These are phyloP conservation scores for Arthroderma sp. DNA, from an alignment of 2,329 filamentous ascomycete genomes.

Conservation along the genomic window DNA sequence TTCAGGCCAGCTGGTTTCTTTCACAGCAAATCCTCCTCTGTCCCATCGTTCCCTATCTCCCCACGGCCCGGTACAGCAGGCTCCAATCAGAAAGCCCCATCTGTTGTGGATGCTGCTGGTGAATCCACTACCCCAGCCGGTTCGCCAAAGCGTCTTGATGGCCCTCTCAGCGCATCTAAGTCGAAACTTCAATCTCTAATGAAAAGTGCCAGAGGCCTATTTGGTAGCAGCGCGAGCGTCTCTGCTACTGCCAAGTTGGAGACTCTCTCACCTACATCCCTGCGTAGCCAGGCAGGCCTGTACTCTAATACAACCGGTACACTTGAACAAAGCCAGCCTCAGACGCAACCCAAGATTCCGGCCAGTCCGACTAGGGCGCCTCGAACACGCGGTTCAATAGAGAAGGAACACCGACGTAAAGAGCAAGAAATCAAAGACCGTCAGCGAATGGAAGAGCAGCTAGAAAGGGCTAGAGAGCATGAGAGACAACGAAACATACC, in stretches of 20 bases:
- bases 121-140: constrained; percentile 46
- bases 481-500: constrained; percentile 26
- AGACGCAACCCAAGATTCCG: constrained; percentile 9
- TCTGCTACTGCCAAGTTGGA: constrained; percentile 50
- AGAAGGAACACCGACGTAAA: constrained; percentile 37
- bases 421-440: constrained; percentile 17
- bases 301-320: constrained; percentile 19
- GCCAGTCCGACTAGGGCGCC: constrained; percentile 28
- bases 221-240: constrained; percentile 58
- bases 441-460: constrained; percentile 25
- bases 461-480: constrained; percentile 24
- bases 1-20: constrained; percentile 25
- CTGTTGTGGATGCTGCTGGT: constrained; percentile 46
- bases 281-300: constrained; percentile 21
- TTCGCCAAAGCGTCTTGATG: constrained; percentile 53
- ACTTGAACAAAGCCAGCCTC: constrained; percentile 9
- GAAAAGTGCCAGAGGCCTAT: constrained; percentile 72
- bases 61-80: constrained; percentile 32
- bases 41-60: constrained; percentile 45
- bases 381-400: constrained; percentile 48
- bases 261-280: constrained; percentile 34
- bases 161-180: constrained; percentile 81
- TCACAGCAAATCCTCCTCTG: constrained; percentile 52
- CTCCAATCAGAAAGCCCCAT: constrained; percentile 48
- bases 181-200: constrained; percentile 84